A percentile compares a stretch with the other conserved stretches of the same genome.
Evolutionary conservation across 169 alveolate species (phyloP).

Genomic region (Eimeria acervulina): DNA sequence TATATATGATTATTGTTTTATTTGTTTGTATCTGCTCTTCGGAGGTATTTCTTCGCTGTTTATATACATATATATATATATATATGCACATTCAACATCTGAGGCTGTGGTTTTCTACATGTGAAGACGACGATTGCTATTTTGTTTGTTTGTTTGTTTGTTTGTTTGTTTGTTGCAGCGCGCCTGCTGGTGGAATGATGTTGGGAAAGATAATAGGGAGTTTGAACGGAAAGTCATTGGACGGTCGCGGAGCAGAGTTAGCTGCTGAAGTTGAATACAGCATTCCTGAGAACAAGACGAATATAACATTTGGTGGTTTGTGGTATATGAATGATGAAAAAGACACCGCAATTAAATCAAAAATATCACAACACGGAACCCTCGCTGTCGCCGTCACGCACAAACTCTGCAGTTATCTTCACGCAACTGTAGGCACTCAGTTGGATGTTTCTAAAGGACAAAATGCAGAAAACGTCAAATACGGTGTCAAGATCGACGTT

Average conservation of each 20-base stretch:
- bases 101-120: too few relatives aligned
- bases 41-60: background rate
- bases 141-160: too few relatives aligned
- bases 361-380: conserved; percentile 72
- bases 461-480: conserved; percentile 59
- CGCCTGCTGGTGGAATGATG: conserved; percentile 68
- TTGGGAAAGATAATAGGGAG: conserved; percentile 70
- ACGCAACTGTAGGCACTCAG: conserved; percentile 81
- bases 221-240: conserved; percentile 76
- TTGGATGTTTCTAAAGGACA: conserved; percentile 69
- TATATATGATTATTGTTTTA: background rate
- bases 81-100: too few relatives aligned
- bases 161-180: conserved; percentile 36
- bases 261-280: conserved; percentile 79
- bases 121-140: too few relatives aligned
- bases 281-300: conserved; percentile 60
- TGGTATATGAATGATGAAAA: conserved; percentile 79
- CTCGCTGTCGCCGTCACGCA: conserved; percentile 78
- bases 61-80: too few relatives aligned
- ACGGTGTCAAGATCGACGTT: conserved; percentile 79
- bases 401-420: conserved; percentile 70
- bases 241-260: conserved; percentile 61
- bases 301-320: conserved; percentile 78
- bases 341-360: conserved; percentile 76
- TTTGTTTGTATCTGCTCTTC: background rate